A percentile compares a stretch with the other conserved stretches of the same genome.
These are phyloP conservation scores for Phytopythium boreale DNA, from an alignment of 352 stramenopile genomes.

Conservation along the genomic window DNA sequence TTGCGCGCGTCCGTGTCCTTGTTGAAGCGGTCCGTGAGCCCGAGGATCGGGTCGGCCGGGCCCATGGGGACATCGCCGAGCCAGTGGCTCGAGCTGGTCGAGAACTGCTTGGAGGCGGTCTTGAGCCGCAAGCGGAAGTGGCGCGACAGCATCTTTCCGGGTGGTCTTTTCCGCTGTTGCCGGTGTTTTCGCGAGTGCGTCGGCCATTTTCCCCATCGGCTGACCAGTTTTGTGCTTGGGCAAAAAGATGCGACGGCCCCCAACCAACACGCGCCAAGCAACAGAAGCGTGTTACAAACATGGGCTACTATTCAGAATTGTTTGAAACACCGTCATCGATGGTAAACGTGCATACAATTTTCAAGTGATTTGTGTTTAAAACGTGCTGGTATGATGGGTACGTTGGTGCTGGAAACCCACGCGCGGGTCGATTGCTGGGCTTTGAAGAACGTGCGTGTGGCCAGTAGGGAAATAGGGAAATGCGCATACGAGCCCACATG, in stretches of 20 bases:
- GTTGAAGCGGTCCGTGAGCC: constrained; percentile 91
- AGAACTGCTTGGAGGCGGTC: constrained; percentile 32
- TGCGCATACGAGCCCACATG: background rate
- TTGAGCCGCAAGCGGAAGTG: constrained; percentile 24
- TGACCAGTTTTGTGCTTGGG: background rate
- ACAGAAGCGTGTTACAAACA: background rate
- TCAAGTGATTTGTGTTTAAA: background rate
- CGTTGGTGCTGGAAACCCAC: background rate
- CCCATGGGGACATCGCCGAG: constrained; percentile 91
- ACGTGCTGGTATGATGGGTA: background rate
- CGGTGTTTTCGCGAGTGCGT: constrained; percentile 24
- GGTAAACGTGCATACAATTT: background rate
- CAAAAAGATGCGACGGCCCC: constrained; percentile 1
- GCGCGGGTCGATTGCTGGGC: background rate
- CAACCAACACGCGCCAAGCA: constrained; percentile 3
- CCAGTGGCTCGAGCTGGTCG: constrained; percentile 52
- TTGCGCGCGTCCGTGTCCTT: constrained; percentile 94
- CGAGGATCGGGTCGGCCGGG: constrained; percentile 96
- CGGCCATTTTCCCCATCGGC: background rate
- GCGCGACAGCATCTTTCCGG: constrained; percentile 31
- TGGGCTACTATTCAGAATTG: background rate
- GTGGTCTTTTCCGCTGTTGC: background rate
- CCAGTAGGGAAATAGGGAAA: constrained; percentile 2
- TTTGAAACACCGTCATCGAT: background rate
- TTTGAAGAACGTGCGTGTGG: constrained; percentile 7